A percentile compares a stretch with the other conserved stretches of the same genome.
phyloP scores from a whole-genome alignment of 2,329 filamentous ascomycete species.

The Xylaria digitata region DNA sequence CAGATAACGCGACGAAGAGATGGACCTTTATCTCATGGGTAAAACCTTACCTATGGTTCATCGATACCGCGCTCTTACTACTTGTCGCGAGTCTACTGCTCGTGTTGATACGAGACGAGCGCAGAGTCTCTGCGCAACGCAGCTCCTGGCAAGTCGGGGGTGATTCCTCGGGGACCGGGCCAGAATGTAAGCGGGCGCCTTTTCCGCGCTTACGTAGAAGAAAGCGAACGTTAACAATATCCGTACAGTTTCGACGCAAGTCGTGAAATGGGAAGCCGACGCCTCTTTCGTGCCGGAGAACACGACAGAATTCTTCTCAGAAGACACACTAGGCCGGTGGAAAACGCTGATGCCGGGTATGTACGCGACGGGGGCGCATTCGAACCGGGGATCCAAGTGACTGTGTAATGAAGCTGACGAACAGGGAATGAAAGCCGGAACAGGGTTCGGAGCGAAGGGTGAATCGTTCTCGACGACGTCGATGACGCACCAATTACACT shows the following conservation, averaged over 20 bases:
- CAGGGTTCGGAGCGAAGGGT: constrained; percentile 53
- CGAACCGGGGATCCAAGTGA: no score
- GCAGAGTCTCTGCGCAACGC: constrained; percentile 34
- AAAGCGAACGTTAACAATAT: background rate
- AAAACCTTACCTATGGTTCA: constrained; percentile 48
- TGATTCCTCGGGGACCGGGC: constrained; percentile 53
- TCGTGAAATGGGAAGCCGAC: constrained; percentile 52
- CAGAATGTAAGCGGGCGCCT: constrained; percentile 44
- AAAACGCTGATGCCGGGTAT: background rate
- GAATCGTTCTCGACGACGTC: constrained; percentile 54
- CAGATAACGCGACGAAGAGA: constrained; percentile 33
- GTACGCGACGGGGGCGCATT: background rate
- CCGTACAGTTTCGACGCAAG: constrained; percentile 47
- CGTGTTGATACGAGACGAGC: constrained; percentile 46
- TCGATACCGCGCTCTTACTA: constrained; percentile 50
- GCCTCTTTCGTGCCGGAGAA: constrained; percentile 52
- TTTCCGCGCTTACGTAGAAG: background rate
- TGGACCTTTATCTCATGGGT: constrained; percentile 34
- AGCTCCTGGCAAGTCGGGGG: constrained; percentile 51
- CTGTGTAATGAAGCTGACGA: background rate
- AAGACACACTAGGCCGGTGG: background rate
- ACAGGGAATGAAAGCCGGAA: constrained; percentile 41
- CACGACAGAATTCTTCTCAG: constrained; percentile 52
- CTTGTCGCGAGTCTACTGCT: constrained; percentile 47
- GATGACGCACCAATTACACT: constrained; percentile 54